phyloP scores from a whole-genome alignment of 768 basidiomycete genomes.

The Tricholoma terreum region DNA sequence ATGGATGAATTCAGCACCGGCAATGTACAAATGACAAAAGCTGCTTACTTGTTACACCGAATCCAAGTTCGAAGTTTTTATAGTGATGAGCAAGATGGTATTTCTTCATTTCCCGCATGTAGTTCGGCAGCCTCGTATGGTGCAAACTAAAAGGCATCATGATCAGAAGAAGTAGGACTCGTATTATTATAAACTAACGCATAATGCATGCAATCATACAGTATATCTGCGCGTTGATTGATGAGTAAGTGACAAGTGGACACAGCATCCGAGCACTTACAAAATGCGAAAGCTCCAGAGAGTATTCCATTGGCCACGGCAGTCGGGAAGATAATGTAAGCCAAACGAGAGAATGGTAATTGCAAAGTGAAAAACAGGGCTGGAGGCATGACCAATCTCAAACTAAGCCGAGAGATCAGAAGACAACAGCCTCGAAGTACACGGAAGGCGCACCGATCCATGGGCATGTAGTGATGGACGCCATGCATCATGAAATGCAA shows the following conservation, averaged over 20 bases:
- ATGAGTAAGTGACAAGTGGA: neutral
- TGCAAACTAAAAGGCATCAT: constrained; percentile 52
- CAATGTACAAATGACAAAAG: constrained; percentile 1
- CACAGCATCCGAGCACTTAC: constrained; percentile 37
- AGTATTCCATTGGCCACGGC: constrained; percentile 91
- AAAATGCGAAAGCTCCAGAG: constrained; percentile 75
- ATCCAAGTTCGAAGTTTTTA: constrained; percentile 97
- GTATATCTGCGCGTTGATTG: constrained; percentile 48
- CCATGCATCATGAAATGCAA: constrained; percentile 94
- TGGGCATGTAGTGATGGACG: constrained; percentile 95
- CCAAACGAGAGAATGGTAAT: constrained; percentile 84
- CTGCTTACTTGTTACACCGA: constrained; percentile 85
- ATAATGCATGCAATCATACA: constrained; percentile 92
- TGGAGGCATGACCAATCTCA: constrained; percentile 98
- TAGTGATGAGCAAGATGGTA: constrained; percentile 98
- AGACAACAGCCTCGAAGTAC: neutral
- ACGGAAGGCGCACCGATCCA: constrained; percentile 68
- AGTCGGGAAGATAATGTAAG: constrained; percentile 75
- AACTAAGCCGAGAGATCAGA: constrained; percentile 33
- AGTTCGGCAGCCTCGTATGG: constrained; percentile 81
- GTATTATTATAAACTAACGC: constrained; percentile 49
- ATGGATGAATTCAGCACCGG: neutral
- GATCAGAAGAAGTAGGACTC: neutral
- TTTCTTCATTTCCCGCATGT: constrained; percentile 91
- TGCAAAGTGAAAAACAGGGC: constrained; percentile 72